Evolutionary conservation across 768 basidiomycete genomes (phyloP), one percentile per base, ranked within the genome.

Genomic region (Rhodotorula kratochvilovae): DNA sequence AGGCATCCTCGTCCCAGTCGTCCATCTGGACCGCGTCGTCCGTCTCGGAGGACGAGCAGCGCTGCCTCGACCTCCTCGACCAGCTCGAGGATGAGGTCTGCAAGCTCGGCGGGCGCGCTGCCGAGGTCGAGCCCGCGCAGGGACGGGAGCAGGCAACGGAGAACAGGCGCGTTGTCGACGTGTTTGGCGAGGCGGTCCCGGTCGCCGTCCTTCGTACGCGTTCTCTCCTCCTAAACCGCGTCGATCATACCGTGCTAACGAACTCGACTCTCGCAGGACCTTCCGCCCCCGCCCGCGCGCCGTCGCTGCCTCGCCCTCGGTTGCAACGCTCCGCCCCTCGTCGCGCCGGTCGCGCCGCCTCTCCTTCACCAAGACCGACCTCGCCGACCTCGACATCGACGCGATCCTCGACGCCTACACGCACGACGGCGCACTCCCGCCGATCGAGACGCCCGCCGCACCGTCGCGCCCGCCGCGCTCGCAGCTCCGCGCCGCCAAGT

Each of bases 311-410:
- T 42, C 54, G n/a, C 21, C 12, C n/a, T 61, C 51, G 29, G 33
- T 16, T 46, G 59, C 21, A 59, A 67, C 59, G 50, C 53, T 27
- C 33, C 58, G 36, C 5, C 51, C 51, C 27, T 53, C 56, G 23
- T 7, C 17, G 25, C 53, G 53, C 8, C 60, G 55, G 27, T 53
- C 54, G 15, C 64, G 70, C 15, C 65, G 70, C 35, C 21, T 23
- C 11, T 71, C 70, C 16, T 67, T 67, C 57, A 67, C 66, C 21
- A 43, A 50, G 6, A 67, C 65, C 12, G 66, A 71, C 45, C 42
- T 71, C 61, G 55, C 61, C 36, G 70, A 71, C 51, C 70, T 71
- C 66, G 70, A 71, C 61, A 67, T 71, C 25, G 70, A 71, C 27
- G 65, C 70, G 29, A 71, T 71, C 33, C 70, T 71, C 61, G 70